Base-by-base conservation (phyloP, 768 basidiomycete genomes). In the Leccinum olivaceopallidum region DNA sequence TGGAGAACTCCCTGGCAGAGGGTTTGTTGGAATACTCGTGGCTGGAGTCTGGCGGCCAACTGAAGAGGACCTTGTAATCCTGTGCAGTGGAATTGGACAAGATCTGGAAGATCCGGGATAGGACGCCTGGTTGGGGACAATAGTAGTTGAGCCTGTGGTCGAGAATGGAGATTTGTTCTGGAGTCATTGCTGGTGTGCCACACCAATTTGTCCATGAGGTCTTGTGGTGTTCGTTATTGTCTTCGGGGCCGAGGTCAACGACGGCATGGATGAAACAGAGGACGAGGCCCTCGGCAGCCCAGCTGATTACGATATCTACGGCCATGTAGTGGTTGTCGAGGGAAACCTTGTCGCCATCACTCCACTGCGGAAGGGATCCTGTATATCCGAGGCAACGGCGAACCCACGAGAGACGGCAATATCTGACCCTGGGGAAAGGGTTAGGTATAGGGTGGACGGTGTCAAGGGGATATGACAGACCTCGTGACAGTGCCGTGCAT, bases 151-250 rank as follows among this genome's bases (percentile, higher is more conserved):
- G 84, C 57, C 83, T 79, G 64, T 79, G 77, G 68, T 81, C 85
- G 61, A 92, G 80, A 48, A 83, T 77, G 24, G 85, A 73, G 56
- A 87, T 76, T 66, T 92, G 84, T 22, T 85, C 79, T 60, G 67
- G 56, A 69, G 69, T 73, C 83, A 94, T 83, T 55, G 71, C 73
- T 4, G 87, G 87, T 0, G 92, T 93, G 58, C 89, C 89, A 74
- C 92, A 94, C 92, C 92, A 94, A 71, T 92, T 94, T 2, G 90
- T 82, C 92, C 92, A 94, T 34, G 80, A 75, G 1, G 89, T 86
- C 75, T 89, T 92, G 73, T 82, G 74, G 44, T 75, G 73, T 72
- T 92, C 89, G 73, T 92, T 88, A 67, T 92, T 90, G 79, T 93
- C 90, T 10, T 75, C 76, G 55, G 82, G 79, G 14, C 73, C 80